Conservation (phyloP, 352 stramenopile species). For the Pythium inflatum region DNA sequence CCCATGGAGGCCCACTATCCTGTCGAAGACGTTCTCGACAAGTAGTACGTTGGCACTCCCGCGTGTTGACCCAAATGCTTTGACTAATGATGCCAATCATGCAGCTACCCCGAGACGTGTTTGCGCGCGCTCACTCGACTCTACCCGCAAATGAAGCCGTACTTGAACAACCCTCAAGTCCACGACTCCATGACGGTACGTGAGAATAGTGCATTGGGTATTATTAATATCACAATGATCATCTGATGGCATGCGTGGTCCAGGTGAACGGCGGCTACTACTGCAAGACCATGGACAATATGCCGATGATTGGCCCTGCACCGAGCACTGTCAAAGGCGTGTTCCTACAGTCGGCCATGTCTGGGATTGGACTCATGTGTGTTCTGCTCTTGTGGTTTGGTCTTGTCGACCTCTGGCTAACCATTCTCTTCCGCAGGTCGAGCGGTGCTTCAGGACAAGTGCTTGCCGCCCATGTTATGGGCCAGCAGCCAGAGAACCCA, state of each 20-base stretch:
- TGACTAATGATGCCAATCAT: background rate
- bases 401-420: background rate
- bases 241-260: background rate
- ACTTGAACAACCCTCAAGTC: slow-evolving; percentile 57
- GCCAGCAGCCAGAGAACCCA: slow-evolving; percentile 43
- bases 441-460: slow-evolving; percentile 72
- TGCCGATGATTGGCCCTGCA: slow-evolving; percentile 69
- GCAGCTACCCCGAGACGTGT: slow-evolving; percentile 75
- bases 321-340: slow-evolving; percentile 62
- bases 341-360: slow-evolving; percentile 78
- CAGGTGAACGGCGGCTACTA: slow-evolving; percentile 79
- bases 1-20: slow-evolving; percentile 63
- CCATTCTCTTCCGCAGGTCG: slow-evolving; percentile 39
- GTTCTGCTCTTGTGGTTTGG: slow-evolving; percentile 1
- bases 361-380: slow-evolving; percentile 72
- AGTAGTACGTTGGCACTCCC: slow-evolving; percentile 36
- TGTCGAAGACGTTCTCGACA: slow-evolving; percentile 64
- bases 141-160: slow-evolving; percentile 68
- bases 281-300: slow-evolving; percentile 80
- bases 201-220: too few relatives aligned
- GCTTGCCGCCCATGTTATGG: slow-evolving; percentile 68
- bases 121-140: slow-evolving; percentile 58
- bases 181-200: slow-evolving; percentile 64
- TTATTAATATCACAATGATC: too few relatives aligned
- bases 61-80: background rate